Base-by-base conservation (phyloP, 164 flowering plant species). In the Houttuynia cordata region DNA sequence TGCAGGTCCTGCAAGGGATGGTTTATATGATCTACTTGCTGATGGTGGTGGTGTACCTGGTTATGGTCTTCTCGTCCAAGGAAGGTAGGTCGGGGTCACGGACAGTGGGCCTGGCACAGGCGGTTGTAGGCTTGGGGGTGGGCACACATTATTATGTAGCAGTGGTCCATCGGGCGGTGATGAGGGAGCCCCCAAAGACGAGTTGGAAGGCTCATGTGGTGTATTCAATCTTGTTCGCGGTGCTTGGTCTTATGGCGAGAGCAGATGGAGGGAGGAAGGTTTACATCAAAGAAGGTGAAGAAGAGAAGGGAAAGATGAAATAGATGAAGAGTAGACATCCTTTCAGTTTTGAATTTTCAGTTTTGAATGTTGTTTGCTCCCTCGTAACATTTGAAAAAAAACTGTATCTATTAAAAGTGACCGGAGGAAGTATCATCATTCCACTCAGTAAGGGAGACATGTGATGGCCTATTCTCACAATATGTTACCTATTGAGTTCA, bases 211-310 rank as follows among this genome's bases (percentile, higher is more conserved):
- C 86, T 17, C 92, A 93, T 61, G 96, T 81, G 57, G 59, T 87
- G 41, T 93, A 93, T 56, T 97, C 97, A 74, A 76, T 83, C 75
- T 86, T 93, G 74, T 92, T 89, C 47, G 76, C 86, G 19, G 67
- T 78, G 64, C 73, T 92, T 65, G 83, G 96, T 74, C 21, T 85
- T 64, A 65, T 82, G 12, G 79, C 85, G 7, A 63, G 56, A 1
- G 80, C 81, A 10, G 96, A 92, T 59, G 67, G 93, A 77, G 78
- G 88, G 60, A 92, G 89, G 87, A 92, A 92, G 72, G 82, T 86
- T 21, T 92, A 92, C 66, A 40, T 83, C 63, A 89, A 75, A 62
- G 91, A 80, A 0, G 86, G 81, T 7, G 87, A 91, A 0, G 85
- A 81, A 18, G 96, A n/a, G n/a, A n/a, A 87, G 54, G 96, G 88